Evolutionary conservation across 2,329 filamentous ascomycete species (phyloP).

Genomic region (Arachnomyces sp.): DNA sequence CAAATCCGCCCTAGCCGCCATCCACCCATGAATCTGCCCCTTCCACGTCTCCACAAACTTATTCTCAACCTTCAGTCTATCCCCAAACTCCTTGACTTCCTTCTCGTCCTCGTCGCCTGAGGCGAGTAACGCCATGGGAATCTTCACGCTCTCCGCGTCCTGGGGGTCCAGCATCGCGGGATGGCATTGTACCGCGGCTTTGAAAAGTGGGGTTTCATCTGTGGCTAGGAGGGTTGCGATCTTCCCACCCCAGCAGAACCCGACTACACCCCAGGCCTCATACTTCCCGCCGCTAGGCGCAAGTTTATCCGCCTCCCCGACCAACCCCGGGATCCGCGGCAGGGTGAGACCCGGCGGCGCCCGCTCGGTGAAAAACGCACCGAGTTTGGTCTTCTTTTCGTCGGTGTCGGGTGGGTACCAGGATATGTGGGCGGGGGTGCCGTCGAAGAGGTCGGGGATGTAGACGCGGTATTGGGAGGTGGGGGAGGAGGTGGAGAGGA

Average conservation of each 20-base stretch:
- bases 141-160: slow-evolving; percentile 45
- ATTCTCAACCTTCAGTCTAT: slow-evolving; percentile 20
- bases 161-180: slow-evolving; percentile 50
- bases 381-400: slow-evolving; percentile 54
- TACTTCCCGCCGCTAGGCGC: slow-evolving; percentile 35
- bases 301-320: slow-evolving; percentile 46
- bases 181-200: slow-evolving; percentile 45
- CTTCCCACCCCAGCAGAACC: slow-evolving; percentile 48
- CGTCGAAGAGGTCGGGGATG: slow-evolving; percentile 87
- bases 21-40: slow-evolving; percentile 29
- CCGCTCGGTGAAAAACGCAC: slow-evolving; percentile 50
- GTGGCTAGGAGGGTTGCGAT: slow-evolving; percentile 44
- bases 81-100: slow-evolving; percentile 24
- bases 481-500: slow-evolving; percentile 49
- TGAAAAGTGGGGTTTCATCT: slow-evolving; percentile 42
- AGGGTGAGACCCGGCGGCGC: slow-evolving; percentile 53
- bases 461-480: slow-evolving; percentile 65
- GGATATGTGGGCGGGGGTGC: slow-evolving; percentile 57
- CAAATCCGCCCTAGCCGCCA: slow-evolving; percentile 22
- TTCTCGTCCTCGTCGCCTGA: slow-evolving; percentile 46
- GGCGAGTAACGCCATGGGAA: slow-evolving; percentile 48
- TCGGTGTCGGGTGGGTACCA: slow-evolving; percentile 55
- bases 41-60: slow-evolving; percentile 24
- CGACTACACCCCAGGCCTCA: slow-evolving; percentile 48
- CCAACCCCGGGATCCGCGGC: slow-evolving; percentile 47